Conservation (phyloP, 129 eudicot species). For the Tanacetum coccineum region DNA sequence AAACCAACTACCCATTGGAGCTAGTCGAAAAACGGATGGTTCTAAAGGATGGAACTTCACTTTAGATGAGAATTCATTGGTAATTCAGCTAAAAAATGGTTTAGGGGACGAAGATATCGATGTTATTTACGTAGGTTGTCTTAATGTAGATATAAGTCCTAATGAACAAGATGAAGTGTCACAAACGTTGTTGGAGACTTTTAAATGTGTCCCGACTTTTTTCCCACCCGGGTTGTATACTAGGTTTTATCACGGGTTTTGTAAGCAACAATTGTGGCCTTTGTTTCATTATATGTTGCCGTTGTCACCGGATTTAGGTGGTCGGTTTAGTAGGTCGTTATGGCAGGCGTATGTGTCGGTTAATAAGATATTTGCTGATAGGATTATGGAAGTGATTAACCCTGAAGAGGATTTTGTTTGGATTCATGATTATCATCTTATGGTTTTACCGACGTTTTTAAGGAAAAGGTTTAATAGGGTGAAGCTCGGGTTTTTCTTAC, state of each 20-base stretch:
- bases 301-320: constrained; percentile 71
- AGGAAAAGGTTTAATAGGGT: constrained; percentile 69
- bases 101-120: constrained; percentile 53
- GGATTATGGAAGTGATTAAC: constrained; percentile 78
- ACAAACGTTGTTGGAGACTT: constrained; percentile 55
- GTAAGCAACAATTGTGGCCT: constrained; percentile 81
- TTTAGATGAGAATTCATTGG: constrained; percentile 65
- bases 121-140: constrained; percentile 64
- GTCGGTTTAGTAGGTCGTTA: constrained; percentile 56
- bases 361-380: constrained; percentile 77
- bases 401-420: constrained; percentile 86
- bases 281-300: constrained; percentile 85
- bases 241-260: constrained; percentile 69
- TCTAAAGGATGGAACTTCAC: constrained; percentile 57
- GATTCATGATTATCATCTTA: constrained; percentile 81
- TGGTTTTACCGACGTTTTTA: constrained; percentile 73
- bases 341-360: constrained; percentile 92
- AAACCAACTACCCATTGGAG: constrained; percentile 66
- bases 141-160: constrained; percentile 69
- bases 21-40: constrained; percentile 42
- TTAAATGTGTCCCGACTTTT: constrained; percentile 76
- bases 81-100: constrained; percentile 61
- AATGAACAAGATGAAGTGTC: constrained; percentile 77
- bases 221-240: constrained; percentile 62
- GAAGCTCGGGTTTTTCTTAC: constrained; percentile 75